Percentiles rank a stretch among this genome's conserved stretches.
Evolutionary conservation across 2,329 filamentous ascomycete species (phyloP).

Genomic region (Cladosporium colombiae): DNA sequence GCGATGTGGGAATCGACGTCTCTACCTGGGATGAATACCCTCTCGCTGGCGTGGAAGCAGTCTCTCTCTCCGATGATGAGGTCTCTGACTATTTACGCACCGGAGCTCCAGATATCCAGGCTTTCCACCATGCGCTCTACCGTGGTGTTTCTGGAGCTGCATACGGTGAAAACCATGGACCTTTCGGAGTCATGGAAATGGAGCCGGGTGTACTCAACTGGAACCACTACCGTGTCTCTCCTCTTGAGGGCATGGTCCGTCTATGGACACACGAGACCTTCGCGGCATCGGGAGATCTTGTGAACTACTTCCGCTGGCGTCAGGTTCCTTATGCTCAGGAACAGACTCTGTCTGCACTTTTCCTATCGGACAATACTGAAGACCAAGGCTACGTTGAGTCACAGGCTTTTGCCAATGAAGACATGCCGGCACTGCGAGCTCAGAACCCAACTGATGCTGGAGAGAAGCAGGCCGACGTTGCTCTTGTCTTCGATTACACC

Average conservation of each 20-base stretch:
- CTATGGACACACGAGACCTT: constrained; percentile 31
- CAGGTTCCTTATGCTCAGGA: constrained; percentile 29
- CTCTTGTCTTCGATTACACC: constrained; percentile 27
- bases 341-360: constrained; percentile 28
- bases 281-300: constrained; percentile 28
- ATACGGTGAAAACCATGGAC: constrained; percentile 23
- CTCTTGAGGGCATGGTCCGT: constrained; percentile 29
- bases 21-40: constrained; percentile 29
- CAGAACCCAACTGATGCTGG: neutral
- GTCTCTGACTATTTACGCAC: constrained; percentile 28
- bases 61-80: constrained; percentile 24
- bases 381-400: constrained; percentile 28
- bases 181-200: constrained; percentile 32
- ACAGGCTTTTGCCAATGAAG: constrained; percentile 24
- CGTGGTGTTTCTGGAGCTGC: constrained; percentile 27
- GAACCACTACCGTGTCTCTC: constrained; percentile 30
- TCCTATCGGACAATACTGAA: constrained; percentile 25
- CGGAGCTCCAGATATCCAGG: constrained; percentile 28
- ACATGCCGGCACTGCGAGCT: constrained; percentile 22
- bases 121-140: constrained; percentile 27
- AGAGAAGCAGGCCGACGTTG: constrained; percentile 26
- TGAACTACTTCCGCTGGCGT: constrained; percentile 31
- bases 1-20: constrained; percentile 29
- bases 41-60: constrained; percentile 24
- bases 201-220: constrained; percentile 31